Evolutionary conservation across 139 green algal species (phyloP).

Genomic region (Pseudopediastrum boryanum): DNA sequence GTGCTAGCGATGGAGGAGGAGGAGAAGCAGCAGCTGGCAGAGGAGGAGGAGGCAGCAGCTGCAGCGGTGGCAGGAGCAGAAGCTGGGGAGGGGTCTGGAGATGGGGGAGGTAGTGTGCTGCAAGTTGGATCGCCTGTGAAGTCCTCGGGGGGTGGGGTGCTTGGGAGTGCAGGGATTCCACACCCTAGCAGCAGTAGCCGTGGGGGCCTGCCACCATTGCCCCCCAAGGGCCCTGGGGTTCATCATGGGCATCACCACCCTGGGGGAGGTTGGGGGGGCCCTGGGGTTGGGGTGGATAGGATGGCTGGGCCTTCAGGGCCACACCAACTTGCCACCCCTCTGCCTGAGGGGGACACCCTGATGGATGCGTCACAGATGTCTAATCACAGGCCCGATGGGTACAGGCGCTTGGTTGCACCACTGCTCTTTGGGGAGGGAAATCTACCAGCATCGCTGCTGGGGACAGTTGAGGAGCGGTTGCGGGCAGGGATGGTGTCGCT

Average conservation of each 20-base stretch:
- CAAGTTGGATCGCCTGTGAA: background rate
- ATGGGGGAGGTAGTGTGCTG: too few species aligned
- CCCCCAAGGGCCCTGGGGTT: background rate
- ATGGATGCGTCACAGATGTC: slow-evolving; percentile 36
- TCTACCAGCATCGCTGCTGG: background rate
- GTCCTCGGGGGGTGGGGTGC: background rate
- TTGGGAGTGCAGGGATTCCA: too few species aligned
- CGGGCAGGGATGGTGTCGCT: slow-evolving; percentile 46
- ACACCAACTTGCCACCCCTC: too few species aligned
- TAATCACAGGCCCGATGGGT: slow-evolving; percentile 61
- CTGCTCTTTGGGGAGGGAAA: slow-evolving; percentile 66
- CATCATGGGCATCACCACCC: background rate
- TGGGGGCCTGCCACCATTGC: background rate
- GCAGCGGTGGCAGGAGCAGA: too few species aligned
- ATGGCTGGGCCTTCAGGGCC: too few species aligned
- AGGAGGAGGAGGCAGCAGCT: too few species aligned
- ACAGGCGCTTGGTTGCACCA: slow-evolving; percentile 59
- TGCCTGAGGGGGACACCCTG: slow-evolving; percentile 31
- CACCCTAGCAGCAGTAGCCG: background rate
- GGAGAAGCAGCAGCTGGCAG: too few species aligned
- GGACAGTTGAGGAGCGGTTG: slow-evolving; percentile 52
- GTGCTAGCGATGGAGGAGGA: too few species aligned
- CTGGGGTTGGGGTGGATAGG: too few species aligned
- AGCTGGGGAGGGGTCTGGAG: too few species aligned
- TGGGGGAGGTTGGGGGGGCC: slow-evolving; percentile 3